Base-by-base conservation (phyloP, 495 filamentous ascomycete genomes). In the Hypoxylon fuscum region DNA sequence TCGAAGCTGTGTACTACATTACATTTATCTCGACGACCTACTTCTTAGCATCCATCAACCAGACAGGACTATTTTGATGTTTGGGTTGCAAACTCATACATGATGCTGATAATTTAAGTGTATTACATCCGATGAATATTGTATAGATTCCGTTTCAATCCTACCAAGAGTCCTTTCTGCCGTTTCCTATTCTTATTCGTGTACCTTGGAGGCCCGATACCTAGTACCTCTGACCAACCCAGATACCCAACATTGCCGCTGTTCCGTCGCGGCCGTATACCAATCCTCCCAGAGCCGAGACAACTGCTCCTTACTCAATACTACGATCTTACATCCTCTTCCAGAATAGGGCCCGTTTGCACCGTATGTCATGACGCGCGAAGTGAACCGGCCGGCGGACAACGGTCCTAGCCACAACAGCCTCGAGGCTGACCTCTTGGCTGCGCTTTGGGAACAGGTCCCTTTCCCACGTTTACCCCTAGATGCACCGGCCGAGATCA, bases 291-390 rank as follows among this genome's bases (percentile, higher is more conserved):
- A 34, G 31, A 34, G n/a, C n/a, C 8, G 2, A 3, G 10, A 5
- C 31, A 2, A 5, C 31, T 3, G 10, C 31, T 11, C n/a, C n/a
- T 2, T 15, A 38, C 1, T 15, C 3, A 38, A 38, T 2, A 15
- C 35, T 14, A 15, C 20, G 23, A 44, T 29, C 43, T 21, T 12
- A 52, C 7, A n/a, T 34, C 44, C 31, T 51, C 51, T 57, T 62
- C 34, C 53, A 27, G 38, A 27, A 54, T 38, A 22, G 46, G 45
- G 35, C 15, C 29, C 42, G 20, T 50, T 56, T 11, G 53, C 37
- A 41, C 67, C 66, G 40, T 67, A 82, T 84, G 81, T 76, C 71
- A 84, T 84, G 81, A 84, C 80, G 73, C 78, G 74, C 68, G 80
- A 83, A 69, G 64, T 73, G 60, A 68, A 64, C 54, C 74, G 75